Evolutionary conservation across 495 filamentous ascomycete genomes (phyloP).

Genomic region (Neurospora africana): DNA sequence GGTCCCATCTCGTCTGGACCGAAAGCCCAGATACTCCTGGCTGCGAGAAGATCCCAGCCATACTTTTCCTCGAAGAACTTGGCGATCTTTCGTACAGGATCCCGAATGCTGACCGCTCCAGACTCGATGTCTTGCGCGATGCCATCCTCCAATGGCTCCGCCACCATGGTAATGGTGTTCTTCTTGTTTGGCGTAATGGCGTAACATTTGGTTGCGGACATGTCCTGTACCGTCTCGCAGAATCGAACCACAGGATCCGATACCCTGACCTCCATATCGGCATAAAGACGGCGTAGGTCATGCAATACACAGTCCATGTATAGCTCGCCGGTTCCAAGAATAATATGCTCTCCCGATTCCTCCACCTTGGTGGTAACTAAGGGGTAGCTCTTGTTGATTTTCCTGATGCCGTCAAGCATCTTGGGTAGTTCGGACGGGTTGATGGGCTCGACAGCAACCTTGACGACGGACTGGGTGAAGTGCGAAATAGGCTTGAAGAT

Average conservation of each 20-base stretch:
- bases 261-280: slow-evolving; percentile 99
- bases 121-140: slow-evolving; percentile 94
- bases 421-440: slow-evolving; percentile 98
- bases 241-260: slow-evolving; percentile 96
- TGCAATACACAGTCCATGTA: slow-evolving; percentile 99
- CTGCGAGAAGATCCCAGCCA: slow-evolving; percentile 90
- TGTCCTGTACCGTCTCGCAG: slow-evolving; percentile 97
- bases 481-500: slow-evolving; percentile 90
- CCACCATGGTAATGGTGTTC: slow-evolving; percentile 98
- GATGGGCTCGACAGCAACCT: slow-evolving; percentile 95
- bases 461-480: slow-evolving; percentile 95
- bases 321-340: slow-evolving; percentile 89
- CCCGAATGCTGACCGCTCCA: slow-evolving; percentile 81
- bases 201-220: slow-evolving; percentile 94
- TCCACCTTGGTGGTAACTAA: slow-evolving; percentile 94
- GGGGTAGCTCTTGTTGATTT: slow-evolving; percentile 96
- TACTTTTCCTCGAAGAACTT: slow-evolving; percentile 97
- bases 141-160: slow-evolving; percentile 86
- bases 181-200: slow-evolving; percentile 97
- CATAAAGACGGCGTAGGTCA: slow-evolving; percentile 83
- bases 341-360: slow-evolving; percentile 94
- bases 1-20: slow-evolving; percentile 91
- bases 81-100: slow-evolving; percentile 84
- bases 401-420: slow-evolving; percentile 93
- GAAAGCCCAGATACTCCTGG: slow-evolving; percentile 96